Conservation (phyloP, 257 asterid species). For the Lavandula angustifolia region DNA sequence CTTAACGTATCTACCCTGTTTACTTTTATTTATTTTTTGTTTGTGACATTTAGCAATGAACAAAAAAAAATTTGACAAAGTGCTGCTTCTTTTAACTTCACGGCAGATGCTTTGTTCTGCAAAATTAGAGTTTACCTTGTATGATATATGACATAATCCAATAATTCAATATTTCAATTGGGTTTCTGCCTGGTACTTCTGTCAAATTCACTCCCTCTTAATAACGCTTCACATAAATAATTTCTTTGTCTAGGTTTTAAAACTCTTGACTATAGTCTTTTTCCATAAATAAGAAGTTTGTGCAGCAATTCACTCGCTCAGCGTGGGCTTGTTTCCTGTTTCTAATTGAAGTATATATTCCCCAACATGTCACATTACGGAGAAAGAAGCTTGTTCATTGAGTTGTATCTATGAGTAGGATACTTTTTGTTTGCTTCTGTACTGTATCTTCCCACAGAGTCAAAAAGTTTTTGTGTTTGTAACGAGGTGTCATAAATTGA, state of each 20-base stretch:
- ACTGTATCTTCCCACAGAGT: constrained; percentile 1
- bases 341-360: not conserved
- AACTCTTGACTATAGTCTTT: not conserved
- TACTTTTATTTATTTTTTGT: too few species aligned
- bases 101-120: constrained; percentile 10
- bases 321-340: constrained; percentile 7
- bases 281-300: constrained; percentile 1
- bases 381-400: not conserved
- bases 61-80: too few species aligned
- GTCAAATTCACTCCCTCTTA: not conserved
- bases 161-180: not conserved
- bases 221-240: not conserved
- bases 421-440: not conserved
- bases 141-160: too few species aligned
- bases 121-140: not conserved
- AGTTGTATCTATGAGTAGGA: constrained; percentile 13
- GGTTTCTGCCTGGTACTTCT: constrained; percentile 4
- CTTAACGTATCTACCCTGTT: too few species aligned
- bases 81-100: constrained; percentile 5
- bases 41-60: too few species aligned
- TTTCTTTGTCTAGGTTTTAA: not conserved
- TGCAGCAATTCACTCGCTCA: constrained; percentile 4
- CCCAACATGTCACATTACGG: not conserved
- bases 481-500: not conserved
- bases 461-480: not conserved